Base-by-base conservation (phyloP, 352 stramenopile species). In the Globisporangium alternatum region DNA sequence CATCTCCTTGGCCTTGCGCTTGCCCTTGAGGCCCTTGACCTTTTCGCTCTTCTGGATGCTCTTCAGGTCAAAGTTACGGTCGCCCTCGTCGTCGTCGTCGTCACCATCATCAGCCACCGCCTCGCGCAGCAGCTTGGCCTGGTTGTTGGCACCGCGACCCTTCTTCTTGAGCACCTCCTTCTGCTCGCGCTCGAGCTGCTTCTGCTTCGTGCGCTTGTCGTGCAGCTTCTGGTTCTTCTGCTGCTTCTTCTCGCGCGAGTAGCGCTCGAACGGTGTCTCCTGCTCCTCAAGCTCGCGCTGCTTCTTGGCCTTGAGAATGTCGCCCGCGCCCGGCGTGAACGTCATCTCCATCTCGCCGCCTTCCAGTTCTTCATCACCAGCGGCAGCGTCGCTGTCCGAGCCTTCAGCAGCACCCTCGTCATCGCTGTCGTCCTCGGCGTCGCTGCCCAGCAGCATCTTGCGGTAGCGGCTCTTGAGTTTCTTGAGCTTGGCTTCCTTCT, bases 11-110 rank as follows among this genome's bases (percentile, higher is more conserved):
- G 74, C 77, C 47, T 88, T 86, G 35, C 79, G 85, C 69, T 93
- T 93, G 64, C 82, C 85, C 72, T 92, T 91, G 8, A 92, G 74
- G 43, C 76, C 75, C 68, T 88, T 86, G 7, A 75, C 68, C 64
- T 95, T 95, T 45, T 92, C 82, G 56, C 83, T 67, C 64, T 83
- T 78, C 22, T 70, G 63, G 55, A 95, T 95, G 60, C 81, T 81
- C 70, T 93, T 93, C 81, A 95, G 90, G 74, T 95, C 84, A 62
- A 93, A 95, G 61, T 93, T 86, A 51, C 86, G 86, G 55, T 87
- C 80, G n/a, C 60, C 74, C 17, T 80, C 65, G 22, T 72, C 77
- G 43, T 75, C 61, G 3, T 69, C 78, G 33, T 71, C 73, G 17
- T 74, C 75, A 31, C 41, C 72, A 10, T 69, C 74, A 39, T 70